Base-by-base conservation (phyloP, 306 rosid genomes). In the Betula pendula region DNA sequence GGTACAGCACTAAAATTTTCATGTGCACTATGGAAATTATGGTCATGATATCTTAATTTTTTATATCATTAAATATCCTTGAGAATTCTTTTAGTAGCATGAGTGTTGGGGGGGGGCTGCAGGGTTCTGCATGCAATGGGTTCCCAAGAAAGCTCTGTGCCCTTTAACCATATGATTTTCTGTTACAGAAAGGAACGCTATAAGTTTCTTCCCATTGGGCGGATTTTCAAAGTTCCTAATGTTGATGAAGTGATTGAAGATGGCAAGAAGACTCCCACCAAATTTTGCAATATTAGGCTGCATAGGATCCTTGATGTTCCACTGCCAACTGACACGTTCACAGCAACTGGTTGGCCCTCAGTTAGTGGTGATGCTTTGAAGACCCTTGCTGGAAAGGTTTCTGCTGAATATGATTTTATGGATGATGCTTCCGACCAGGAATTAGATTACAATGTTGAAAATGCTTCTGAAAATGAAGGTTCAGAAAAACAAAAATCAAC, bases 291-390 rank as follows among this genome's bases (percentile, higher is more conserved):
- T 79, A 90, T 94, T 73, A 90, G 76, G 73, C 63, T 94, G 68
- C 35, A 25, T 7, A 87, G 87, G 12, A 65, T 65, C 58, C 55
- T 88, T 51, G 89, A 77, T 20, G 78, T 16, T 82, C 69, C 78
- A 13, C 81, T 92, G 73, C 75, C 85, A 68, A 86, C 91, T 65
- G 97, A 90, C 56, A 81, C 85, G 80, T 90, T 86, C 84, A 94
- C 98, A 72, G 92, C 91, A 71, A 80, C 87, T 85, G 98, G 98
- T 82, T 94, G 98, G 98, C 98, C 98, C 1, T 90, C 97, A 68
- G 89, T 90, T 77, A 88, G 97, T 53, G 92, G 91, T 44, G 88
- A 83, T 77, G 95, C 97, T 76, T 88, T 94, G 79, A 94, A 88
- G 84, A 79, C 86, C 55, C 82, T 94, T 77, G 94, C 96, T 52